phyloP scores from a whole-genome alignment of 345 rosid species.

The Crucihimalaya himalaica region DNA sequence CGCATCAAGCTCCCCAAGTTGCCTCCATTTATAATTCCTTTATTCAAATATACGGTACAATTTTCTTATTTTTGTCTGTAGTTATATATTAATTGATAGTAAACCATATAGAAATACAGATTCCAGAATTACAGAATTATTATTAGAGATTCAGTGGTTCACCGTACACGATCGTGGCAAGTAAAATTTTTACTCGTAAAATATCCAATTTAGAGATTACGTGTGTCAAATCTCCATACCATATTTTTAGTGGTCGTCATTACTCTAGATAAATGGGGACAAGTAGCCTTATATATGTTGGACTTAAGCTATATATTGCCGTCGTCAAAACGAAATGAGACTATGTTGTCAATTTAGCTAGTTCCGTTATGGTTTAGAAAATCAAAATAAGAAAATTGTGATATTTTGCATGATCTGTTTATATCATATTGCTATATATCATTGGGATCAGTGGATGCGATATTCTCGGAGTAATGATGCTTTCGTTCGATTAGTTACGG shows the following conservation, averaged over 20 bases:
- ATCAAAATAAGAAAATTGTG: background rate
- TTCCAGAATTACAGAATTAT: background rate
- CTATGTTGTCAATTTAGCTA: background rate
- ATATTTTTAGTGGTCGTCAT: background rate
- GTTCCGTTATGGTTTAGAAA: conserved; percentile 13
- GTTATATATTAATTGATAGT: background rate
- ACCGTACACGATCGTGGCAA: background rate
- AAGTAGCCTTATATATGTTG: conserved; percentile 11
- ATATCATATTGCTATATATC: no score
- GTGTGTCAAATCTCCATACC: conserved; percentile 9
- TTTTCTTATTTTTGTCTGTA: conserved; percentile 16
- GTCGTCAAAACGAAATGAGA: background rate
- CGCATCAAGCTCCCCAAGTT: conserved; percentile 30
- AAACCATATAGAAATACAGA: background rate
- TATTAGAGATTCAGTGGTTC: background rate
- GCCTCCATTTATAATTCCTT: conserved; percentile 36
- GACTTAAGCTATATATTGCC: conserved; percentile 22
- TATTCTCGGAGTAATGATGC: no score
- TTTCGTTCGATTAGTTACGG: no score
- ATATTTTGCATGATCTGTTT: no score
- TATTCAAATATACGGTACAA: background rate
- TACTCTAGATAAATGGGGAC: background rate
- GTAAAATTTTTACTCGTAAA: background rate
- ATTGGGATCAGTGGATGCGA: no score
- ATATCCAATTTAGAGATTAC: background rate